Evolutionary conservation across 352 stramenopile genomes (phyloP).

Genomic region (Globisporangium okanoganense): DNA sequence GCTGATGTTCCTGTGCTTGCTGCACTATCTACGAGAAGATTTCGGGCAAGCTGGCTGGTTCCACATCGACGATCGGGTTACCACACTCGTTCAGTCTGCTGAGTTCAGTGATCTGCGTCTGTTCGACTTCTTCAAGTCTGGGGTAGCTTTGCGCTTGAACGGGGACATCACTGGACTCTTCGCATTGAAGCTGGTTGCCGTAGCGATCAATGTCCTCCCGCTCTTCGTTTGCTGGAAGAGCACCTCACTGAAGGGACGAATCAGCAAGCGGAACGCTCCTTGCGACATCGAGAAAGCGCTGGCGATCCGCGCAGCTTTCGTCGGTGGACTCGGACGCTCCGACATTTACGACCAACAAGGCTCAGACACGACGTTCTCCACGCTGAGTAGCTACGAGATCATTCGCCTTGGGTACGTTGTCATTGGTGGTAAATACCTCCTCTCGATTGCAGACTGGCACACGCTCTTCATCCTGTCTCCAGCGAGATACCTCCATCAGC

Average conservation of each 20-base stretch:
- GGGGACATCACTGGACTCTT: constrained; percentile 12
- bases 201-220: constrained; percentile 10
- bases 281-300: constrained; percentile 12
- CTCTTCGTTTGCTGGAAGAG: constrained; percentile 11
- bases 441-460: constrained; percentile 22
- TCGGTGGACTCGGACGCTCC: constrained; percentile 10
- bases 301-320: constrained; percentile 10
- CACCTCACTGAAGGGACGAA: constrained; percentile 5
- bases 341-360: constrained; percentile 2
- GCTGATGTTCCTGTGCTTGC: constrained; percentile 16
- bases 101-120: constrained; percentile 12
- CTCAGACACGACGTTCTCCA: not conserved
- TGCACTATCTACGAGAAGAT: constrained; percentile 19
- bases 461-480: constrained; percentile 20
- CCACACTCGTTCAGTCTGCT: constrained; percentile 4
- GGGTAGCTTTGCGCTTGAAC: constrained; percentile 10
- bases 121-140: constrained; percentile 6
- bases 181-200: constrained; percentile 8
- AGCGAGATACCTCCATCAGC: constrained; percentile 11
- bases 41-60: constrained; percentile 6
- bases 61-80: not conserved
- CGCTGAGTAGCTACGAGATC: constrained; percentile 15
- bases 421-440: constrained; percentile 11
- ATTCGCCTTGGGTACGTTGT: constrained; percentile 18
- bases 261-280: not conserved